phyloP scores from a whole-genome alignment of 768 basidiomycete species.

The Termitomyces sp. region DNA sequence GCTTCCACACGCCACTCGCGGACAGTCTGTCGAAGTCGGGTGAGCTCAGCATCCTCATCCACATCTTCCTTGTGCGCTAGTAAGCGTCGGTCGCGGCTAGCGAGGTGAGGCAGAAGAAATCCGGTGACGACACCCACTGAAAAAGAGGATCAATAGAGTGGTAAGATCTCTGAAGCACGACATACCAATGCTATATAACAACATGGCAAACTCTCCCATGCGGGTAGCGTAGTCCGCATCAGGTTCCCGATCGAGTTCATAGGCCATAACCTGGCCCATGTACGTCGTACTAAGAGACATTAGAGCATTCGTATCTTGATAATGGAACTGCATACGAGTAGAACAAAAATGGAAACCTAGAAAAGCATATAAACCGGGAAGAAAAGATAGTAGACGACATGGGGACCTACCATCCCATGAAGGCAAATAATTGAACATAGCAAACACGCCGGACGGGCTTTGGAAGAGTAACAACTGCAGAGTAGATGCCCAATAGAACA shows the following conservation, averaged over 20 bases:
- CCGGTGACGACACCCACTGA: conserved; percentile 86
- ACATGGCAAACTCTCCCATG: conserved; percentile 83
- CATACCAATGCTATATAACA: conserved; percentile 85
- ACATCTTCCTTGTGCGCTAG: conserved; percentile 70
- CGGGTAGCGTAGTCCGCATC: conserved; percentile 81
- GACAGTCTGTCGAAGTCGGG: conserved; percentile 67
- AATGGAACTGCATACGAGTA: conserved; percentile 56
- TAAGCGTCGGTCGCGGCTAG: conserved; percentile 76
- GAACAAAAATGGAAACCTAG: conserved; percentile 93
- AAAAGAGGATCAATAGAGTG: neutral
- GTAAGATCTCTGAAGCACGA: neutral
- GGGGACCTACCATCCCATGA: conserved; percentile 86
- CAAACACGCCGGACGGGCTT: conserved; percentile 86
- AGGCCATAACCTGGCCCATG: conserved; percentile 91
- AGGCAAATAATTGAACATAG: conserved; percentile 90
- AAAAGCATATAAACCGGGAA: conserved; percentile 2
- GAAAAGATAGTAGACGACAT: neutral
- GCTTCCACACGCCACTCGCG: conserved; percentile 85
- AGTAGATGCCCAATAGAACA: conserved; percentile 74
- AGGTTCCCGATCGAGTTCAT: conserved; percentile 69
- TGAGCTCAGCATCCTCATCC: conserved; percentile 71
- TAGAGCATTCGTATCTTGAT: neutral
- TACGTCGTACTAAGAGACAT: conserved; percentile 71
- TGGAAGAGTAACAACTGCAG: conserved; percentile 71
- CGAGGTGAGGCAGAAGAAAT: conserved; percentile 73